Conservation (phyloP, 495 filamentous ascomycete species). For the Podospora tetraspora region DNA sequence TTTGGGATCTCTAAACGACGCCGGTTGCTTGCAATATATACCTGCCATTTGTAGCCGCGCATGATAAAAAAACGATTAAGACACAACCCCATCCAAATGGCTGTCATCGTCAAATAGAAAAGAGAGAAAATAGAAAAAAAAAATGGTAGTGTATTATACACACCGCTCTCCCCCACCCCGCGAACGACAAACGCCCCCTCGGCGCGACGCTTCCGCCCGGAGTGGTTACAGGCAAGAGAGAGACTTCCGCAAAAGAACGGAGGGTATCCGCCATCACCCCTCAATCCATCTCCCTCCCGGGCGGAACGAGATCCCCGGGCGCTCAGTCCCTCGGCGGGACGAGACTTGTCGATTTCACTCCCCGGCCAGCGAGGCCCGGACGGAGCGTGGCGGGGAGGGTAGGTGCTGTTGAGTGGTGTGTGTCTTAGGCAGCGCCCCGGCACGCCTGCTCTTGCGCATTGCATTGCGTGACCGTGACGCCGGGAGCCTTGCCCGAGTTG, state of each 20-base stretch:
- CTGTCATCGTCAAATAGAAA: slow-evolving; percentile 1
- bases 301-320: not conserved
- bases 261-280: slow-evolving; percentile 9
- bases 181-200: not conserved
- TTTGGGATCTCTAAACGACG: not conserved
- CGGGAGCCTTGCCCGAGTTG: slow-evolving; percentile 31
- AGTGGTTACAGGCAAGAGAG: not conserved
- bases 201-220: slow-evolving; percentile 1
- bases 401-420: not conserved
- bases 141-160: slow-evolving; percentile 12
- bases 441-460: slow-evolving; percentile 37
- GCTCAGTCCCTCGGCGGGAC: not conserved
- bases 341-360: not conserved
- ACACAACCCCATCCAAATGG: slow-evolving; percentile 2
- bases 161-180: slow-evolving; percentile 5
- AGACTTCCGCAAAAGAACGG: not conserved
- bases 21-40: not conserved
- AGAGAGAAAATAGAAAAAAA: slow-evolving; percentile 6
- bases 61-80: slow-evolving; percentile 10
- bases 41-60: not conserved
- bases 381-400: slow-evolving; percentile 4
- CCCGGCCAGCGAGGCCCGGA: not conserved
- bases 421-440: slow-evolving; percentile 18
- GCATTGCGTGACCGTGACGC: slow-evolving; percentile 39
- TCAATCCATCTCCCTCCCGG: slow-evolving; percentile 3